These are phyloP conservation scores for Colletotrichum sp. DNA, from an alignment of 2,329 filamentous ascomycete genomes.

Conservation along the genomic window DNA sequence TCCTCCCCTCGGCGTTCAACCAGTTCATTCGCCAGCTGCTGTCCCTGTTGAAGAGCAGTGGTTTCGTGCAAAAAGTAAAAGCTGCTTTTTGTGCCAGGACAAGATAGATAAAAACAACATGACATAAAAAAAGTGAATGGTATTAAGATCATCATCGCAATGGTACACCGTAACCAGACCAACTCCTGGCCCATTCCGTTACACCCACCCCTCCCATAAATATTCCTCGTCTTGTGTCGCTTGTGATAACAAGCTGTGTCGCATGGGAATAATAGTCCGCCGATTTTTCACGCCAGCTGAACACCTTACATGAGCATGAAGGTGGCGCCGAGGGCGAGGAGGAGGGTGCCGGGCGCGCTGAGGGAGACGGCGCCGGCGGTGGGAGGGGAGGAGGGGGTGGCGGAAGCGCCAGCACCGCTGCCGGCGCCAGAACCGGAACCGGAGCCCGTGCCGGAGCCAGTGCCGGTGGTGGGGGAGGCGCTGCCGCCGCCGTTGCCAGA, in stretches of 20 bases:
- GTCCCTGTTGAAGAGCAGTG: not conserved
- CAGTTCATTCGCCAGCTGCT: not conserved
- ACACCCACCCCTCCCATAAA: not conserved
- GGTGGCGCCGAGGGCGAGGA: slow-evolving; percentile 48
- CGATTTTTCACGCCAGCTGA: not conserved
- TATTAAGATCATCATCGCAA: slow-evolving; percentile 20
- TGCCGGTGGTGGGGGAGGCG: slow-evolving; percentile 15
- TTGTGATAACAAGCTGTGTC: not conserved
- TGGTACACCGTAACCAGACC: slow-evolving; percentile 9
- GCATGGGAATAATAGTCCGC: not conserved
- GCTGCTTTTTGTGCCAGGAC: not conserved
- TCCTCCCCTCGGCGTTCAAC: not conserved
- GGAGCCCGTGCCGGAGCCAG: slow-evolving; percentile 5
- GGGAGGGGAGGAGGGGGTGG: not conserved
- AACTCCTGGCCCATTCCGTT: not conserved
- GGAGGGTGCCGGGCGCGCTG: slow-evolving; percentile 44
- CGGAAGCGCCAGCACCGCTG: slow-evolving; percentile 4
- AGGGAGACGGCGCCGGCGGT: slow-evolving; percentile 34
- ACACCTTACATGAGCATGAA: slow-evolving; percentile 43
- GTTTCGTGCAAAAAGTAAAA: not conserved
- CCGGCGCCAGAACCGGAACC: slow-evolving; percentile 6
- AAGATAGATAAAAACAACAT: not conserved
- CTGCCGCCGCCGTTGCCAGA: slow-evolving; percentile 25
- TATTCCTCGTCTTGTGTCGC: not conserved
- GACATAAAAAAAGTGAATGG: slow-evolving; percentile 14